phyloP scores from a whole-genome alignment of 2,329 filamentous ascomycete species.

The Beauveria sp. region DNA sequence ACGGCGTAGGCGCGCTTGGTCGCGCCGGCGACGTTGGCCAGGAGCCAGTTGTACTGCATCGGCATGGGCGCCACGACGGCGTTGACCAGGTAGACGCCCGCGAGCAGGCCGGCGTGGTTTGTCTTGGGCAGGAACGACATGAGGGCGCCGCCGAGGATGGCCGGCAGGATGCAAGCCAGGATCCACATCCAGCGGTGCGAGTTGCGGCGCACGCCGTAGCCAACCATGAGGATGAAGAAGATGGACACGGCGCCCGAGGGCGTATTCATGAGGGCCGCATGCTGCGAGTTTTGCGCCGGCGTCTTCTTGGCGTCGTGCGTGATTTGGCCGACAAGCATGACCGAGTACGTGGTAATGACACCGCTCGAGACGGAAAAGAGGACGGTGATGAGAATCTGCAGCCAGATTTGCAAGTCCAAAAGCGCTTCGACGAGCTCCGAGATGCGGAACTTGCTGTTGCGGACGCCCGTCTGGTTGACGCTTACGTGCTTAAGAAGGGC shows the following conservation, averaged over 20 bases:
- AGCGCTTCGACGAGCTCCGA: constrained; percentile 20
- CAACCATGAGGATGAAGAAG: constrained; percentile 24
- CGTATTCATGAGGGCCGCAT: constrained; percentile 9
- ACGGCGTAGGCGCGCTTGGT: constrained; percentile 11
- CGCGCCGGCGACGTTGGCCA: constrained; percentile 36
- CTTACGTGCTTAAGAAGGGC: constrained; percentile 11
- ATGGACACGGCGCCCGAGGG: constrained; percentile 8
- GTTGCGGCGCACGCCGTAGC: constrained; percentile 28
- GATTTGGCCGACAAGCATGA: constrained; percentile 7
- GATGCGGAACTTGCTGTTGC: not conserved
- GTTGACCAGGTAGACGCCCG: constrained; percentile 44
- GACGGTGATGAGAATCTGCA: constrained; percentile 5
- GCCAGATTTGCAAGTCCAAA: constrained; percentile 13
- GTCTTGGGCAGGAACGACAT: constrained; percentile 44
- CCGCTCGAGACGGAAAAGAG: constrained; percentile 22
- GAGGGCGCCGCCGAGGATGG: constrained; percentile 41
- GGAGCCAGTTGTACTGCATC: constrained; percentile 33
- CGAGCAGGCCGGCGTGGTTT: constrained; percentile 39
- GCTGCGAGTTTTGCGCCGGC: constrained; percentile 6
- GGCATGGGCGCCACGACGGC: constrained; percentile 38
- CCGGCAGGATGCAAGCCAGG: constrained; percentile 36
- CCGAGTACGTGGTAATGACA: constrained; percentile 17
- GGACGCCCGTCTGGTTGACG: constrained; percentile 13
- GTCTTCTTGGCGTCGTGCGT: constrained; percentile 5
- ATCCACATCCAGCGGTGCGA: constrained; percentile 33